These are phyloP conservation scores for Tuber calosporum DNA, from an alignment of 495 filamentous ascomycete genomes.

Conservation along the genomic window DNA sequence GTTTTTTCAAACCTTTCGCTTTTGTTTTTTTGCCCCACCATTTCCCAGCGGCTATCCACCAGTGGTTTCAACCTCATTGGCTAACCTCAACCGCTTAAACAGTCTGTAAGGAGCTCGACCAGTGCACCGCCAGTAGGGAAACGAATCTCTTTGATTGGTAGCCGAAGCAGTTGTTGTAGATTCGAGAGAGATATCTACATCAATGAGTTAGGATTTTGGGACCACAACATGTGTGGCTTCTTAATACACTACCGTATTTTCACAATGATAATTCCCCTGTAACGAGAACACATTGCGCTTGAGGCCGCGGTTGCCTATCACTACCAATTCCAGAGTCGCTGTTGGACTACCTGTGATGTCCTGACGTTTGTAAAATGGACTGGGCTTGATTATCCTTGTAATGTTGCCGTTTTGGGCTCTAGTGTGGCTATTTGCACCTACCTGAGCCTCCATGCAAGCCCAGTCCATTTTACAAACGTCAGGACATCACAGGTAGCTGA, in stretches of 20 bases:
- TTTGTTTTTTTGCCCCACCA: neutral
- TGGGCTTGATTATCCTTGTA: too few relatives aligned
- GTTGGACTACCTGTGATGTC: too few relatives aligned
- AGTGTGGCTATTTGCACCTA: too few relatives aligned
- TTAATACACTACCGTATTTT: neutral
- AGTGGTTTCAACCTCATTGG: neutral
- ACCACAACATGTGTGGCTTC: neutral
- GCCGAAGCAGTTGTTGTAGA: neutral
- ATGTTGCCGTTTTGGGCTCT: too few relatives aligned
- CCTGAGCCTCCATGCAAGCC: too few relatives aligned
- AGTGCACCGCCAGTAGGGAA: constrained; percentile 7
- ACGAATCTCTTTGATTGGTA: constrained; percentile 3
- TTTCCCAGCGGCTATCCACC: neutral
- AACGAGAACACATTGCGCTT: neutral
- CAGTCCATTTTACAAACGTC: too few relatives aligned
- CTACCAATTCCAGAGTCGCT: neutral
- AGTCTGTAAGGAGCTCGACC: constrained; percentile 27
- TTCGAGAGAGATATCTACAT: neutral
- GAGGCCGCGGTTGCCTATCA: neutral
- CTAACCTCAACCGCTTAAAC: neutral
- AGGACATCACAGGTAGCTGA: too few relatives aligned
- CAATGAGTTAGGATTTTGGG: neutral
- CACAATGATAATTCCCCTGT: neutral
- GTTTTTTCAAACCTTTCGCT: neutral
- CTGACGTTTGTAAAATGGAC: too few relatives aligned